phyloP scores from a whole-genome alignment of 441 rosid genomes.

The Syzygium malaccense region DNA sequence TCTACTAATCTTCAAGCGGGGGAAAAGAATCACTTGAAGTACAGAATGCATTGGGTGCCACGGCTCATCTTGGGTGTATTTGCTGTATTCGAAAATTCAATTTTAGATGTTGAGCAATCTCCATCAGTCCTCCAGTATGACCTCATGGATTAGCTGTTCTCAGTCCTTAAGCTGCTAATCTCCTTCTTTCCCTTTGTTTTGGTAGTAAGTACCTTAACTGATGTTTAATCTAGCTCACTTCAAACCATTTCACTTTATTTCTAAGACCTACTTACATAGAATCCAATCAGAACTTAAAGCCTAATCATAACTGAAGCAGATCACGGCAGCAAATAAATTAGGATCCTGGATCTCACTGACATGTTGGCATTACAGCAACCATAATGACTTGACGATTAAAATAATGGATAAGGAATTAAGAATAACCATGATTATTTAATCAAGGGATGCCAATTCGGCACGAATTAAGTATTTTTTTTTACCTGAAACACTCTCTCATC shows the following conservation, averaged over 20 bases:
- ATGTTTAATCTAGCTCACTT: not conserved
- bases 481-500: constrained; percentile 91
- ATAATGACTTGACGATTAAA: not conserved
- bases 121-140: not conserved
- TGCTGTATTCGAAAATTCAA: not conserved
- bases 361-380: not conserved
- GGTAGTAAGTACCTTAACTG: not conserved
- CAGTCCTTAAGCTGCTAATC: not conserved
- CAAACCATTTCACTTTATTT: not conserved
- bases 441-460: not conserved
- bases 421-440: not conserved
- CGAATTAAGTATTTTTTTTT: not conserved
- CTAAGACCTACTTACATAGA: not conserved
- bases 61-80: not conserved
- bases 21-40: not conserved
- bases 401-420: not conserved
- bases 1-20: not conserved
- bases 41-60: not conserved
- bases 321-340: not conserved
- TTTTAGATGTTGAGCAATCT: not conserved
- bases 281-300: not conserved
- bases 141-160: not conserved
- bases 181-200: not conserved
- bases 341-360: not conserved
- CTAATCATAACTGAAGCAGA: not conserved